A percentile compares a stretch with the other conserved stretches of the same genome.
phyloP scores from a whole-genome alignment of 768 basidiomycete species.

The Calocybe indica region DNA sequence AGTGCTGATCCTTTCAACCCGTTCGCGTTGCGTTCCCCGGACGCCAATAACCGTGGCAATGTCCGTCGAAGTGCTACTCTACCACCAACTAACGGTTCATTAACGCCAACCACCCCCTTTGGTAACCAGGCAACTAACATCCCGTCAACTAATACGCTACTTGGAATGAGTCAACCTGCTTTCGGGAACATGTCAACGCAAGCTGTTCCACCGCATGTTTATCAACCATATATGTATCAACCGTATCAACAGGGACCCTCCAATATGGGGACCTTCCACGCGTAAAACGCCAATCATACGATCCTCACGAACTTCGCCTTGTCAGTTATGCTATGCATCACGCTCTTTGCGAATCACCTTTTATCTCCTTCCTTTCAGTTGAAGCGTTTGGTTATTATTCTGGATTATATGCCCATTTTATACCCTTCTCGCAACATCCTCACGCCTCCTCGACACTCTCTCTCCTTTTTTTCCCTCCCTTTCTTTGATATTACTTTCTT shows the following conservation, averaged over 20 bases:
- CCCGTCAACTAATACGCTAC: slow-evolving; percentile 46
- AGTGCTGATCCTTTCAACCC: slow-evolving; percentile 45
- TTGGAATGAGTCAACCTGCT: slow-evolving; percentile 62
- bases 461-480: not conserved
- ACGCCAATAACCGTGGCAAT: slow-evolving; percentile 38
- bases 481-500: no score
- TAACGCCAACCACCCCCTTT: slow-evolving; percentile 36
- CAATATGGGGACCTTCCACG: slow-evolving; percentile 75
- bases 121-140: slow-evolving; percentile 58
- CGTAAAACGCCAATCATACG: slow-evolving; percentile 39
- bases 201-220: slow-evolving; percentile 59
- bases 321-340: slow-evolving; percentile 21
- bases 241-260: slow-evolving; percentile 74
- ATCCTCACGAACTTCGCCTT: slow-evolving; percentile 33
- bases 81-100: slow-evolving; percentile 41
- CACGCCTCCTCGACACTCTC: slow-evolving; percentile 12
- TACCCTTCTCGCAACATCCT: slow-evolving; percentile 22
- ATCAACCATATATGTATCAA: slow-evolving; percentile 82
- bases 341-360: slow-evolving; percentile 24
- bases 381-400: slow-evolving; percentile 31
- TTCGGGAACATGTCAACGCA: slow-evolving; percentile 58
- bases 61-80: slow-evolving; percentile 42
- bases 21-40: slow-evolving; percentile 40
- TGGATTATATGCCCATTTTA: slow-evolving; percentile 23
- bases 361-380: slow-evolving; percentile 21